phyloP scores from a whole-genome alignment of 306 rosid genomes.

The Prunus persica region DNA sequence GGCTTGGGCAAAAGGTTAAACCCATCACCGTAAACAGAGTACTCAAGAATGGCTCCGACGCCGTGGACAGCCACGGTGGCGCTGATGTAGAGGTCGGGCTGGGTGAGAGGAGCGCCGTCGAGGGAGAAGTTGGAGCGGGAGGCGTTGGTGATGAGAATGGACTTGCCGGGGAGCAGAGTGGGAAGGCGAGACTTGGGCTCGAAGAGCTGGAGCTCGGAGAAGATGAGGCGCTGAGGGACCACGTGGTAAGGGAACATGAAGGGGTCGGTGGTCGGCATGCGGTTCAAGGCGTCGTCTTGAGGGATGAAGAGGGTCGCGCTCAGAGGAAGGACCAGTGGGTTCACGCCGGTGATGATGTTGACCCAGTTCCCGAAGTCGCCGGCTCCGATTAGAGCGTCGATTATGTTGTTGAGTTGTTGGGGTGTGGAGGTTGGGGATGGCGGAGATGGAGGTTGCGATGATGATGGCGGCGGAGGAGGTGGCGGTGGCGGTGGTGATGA shows the following conservation, averaged over 20 bases:
- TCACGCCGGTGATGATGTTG: conserved; percentile 29
- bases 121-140: conserved; percentile 50
- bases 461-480: not conserved
- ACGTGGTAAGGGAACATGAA: conserved; percentile 60
- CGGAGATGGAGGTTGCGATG: not conserved
- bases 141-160: conserved; percentile 49
- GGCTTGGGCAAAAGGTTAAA: not conserved
- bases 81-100: conserved; percentile 50
- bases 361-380: conserved; percentile 57
- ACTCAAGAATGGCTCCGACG: conserved; percentile 40
- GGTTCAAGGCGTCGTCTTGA: conserved; percentile 12
- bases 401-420: conserved; percentile 52
- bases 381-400: conserved; percentile 63
- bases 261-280: conserved; percentile 28
- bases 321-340: conserved; percentile 25
- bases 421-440: not conserved
- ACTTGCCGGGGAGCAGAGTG: conserved; percentile 57
- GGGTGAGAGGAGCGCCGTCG: conserved; percentile 36
- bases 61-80: conserved; percentile 53
- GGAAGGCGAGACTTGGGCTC: conserved; percentile 48
- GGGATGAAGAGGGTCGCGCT: conserved; percentile 72
- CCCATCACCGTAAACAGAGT: conserved; percentile 39
- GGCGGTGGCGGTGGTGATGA: not conserved
- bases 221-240: conserved; percentile 67
- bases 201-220: conserved; percentile 62